Percentiles rank a stretch among this genome's conserved stretches.
phyloP scores from a whole-genome alignment of 139 green algal species.

The Chlorella sp. region DNA sequence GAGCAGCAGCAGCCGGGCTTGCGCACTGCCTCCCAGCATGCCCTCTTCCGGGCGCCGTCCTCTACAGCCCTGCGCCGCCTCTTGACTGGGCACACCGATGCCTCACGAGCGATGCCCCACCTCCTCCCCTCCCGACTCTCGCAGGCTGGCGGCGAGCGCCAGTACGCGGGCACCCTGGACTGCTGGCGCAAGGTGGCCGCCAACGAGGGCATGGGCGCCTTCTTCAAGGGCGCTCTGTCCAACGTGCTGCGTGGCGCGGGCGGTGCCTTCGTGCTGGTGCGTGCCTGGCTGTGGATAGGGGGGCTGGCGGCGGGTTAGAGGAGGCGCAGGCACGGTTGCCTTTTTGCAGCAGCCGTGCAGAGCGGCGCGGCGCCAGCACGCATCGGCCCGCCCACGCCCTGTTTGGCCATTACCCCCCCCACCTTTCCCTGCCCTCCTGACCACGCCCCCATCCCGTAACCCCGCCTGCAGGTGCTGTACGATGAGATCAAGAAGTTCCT shows the following conservation, averaged over 20 bases:
- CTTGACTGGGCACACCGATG: no score
- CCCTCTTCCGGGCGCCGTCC: conserved; percentile 55
- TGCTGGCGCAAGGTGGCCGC: conserved; percentile 92
- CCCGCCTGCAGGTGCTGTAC: conserved; percentile 78
- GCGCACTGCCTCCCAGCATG: background rate
- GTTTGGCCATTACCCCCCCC: background rate
- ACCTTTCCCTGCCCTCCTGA: no score
- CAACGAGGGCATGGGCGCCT: conserved; percentile 92
- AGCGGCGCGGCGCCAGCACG: background rate
- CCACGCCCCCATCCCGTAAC: no score
- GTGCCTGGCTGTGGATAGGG: no score
- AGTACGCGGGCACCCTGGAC: conserved; percentile 94
- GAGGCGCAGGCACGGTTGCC: background rate
- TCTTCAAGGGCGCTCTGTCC: conserved; percentile 93
- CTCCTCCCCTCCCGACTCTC: conserved; percentile 91
- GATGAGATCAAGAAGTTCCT: conserved; percentile 84
- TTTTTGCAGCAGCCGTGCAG: background rate
- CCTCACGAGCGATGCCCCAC: conserved; percentile 86
- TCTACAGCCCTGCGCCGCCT: background rate
- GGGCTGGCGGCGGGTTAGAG: background rate
- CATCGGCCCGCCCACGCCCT: no score
- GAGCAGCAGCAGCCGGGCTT: background rate
- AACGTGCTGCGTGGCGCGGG: conserved; percentile 86
- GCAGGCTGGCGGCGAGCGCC: conserved; percentile 87
- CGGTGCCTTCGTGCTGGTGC: conserved; percentile 64